phyloP scores from a whole-genome alignment of 1,139 yeast genomes.

The Scheffersomyces stambukii region DNA sequence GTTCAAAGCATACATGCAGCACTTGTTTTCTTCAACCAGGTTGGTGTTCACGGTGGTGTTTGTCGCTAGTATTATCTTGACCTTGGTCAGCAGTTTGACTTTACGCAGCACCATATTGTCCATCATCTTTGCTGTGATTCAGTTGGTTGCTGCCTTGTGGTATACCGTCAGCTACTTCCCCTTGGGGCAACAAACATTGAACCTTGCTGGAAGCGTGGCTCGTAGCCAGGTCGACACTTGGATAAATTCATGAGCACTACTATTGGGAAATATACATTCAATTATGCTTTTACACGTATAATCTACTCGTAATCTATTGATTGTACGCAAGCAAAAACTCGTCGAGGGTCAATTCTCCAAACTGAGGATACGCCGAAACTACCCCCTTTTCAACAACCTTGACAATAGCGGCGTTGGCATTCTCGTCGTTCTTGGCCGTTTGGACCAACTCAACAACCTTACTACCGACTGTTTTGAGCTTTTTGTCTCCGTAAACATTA shows the following conservation, averaged over 20 bases:
- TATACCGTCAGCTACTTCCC: slow-evolving; percentile 64
- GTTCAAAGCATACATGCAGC: slow-evolving; percentile 41
- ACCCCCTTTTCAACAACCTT: slow-evolving; percentile 46
- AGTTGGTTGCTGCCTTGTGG: slow-evolving; percentile 49
- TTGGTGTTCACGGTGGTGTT: slow-evolving; percentile 48
- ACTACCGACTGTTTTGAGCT: slow-evolving; percentile 20
- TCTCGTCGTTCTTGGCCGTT: slow-evolving; percentile 20
- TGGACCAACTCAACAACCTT: slow-evolving; percentile 23
- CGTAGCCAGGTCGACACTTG: slow-evolving; percentile 56
- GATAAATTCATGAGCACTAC: slow-evolving; percentile 34
- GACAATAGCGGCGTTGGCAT: slow-evolving; percentile 38
- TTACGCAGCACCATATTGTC: slow-evolving; percentile 47
- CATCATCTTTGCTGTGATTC: slow-evolving; percentile 48
- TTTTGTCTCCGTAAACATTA: slow-evolving; percentile 15
- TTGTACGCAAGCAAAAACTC: slow-evolving; percentile 11
- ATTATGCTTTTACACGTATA: slow-evolving; percentile 1
- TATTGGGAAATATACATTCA: slow-evolving; percentile 2
- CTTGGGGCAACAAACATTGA: slow-evolving; percentile 53
- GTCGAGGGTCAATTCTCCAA: slow-evolving; percentile 11
- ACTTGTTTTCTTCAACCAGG: slow-evolving; percentile 48
- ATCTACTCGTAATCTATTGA: slow-evolving; percentile 7
- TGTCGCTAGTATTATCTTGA: slow-evolving; percentile 45
- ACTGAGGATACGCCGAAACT: slow-evolving; percentile 29
- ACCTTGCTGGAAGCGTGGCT: slow-evolving; percentile 52
- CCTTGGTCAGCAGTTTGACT: slow-evolving; percentile 44